Evolutionary conservation across 805 yeast species (phyloP).

Genomic region (Kazachstania taianensis): DNA sequence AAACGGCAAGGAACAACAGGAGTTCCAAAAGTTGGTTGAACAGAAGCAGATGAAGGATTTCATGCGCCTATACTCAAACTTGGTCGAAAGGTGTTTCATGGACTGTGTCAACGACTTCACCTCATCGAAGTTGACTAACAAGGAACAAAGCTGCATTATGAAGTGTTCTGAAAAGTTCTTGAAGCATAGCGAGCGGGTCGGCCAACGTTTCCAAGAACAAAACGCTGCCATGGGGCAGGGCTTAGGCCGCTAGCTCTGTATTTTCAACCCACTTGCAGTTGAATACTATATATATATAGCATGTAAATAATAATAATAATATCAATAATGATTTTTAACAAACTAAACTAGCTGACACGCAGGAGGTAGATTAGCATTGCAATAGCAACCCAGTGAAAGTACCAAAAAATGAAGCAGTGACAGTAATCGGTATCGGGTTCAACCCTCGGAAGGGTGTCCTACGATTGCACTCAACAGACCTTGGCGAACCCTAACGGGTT

Average conservation of each 20-base stretch:
- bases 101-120: conserved; percentile 99
- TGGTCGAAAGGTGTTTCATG: conserved; percentile 92
- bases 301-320: too few relatives aligned
- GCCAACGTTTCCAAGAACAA: conserved; percentile 97
- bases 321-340: background rate
- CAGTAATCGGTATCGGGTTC: conserved; percentile 33
- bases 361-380: too few relatives aligned
- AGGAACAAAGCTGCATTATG: conserved; percentile 77
- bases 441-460: conserved; percentile 16
- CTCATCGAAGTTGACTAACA: conserved; percentile 71
- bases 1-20: conserved; percentile 92
- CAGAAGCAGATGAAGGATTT: conserved; percentile 98
- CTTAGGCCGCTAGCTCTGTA: conserved; percentile 32
- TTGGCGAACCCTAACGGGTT: conserved; percentile 4
- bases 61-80: conserved; percentile 90
- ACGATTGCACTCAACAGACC: conserved; percentile 33
- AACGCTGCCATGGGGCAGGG: conserved; percentile 73
- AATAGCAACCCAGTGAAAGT: too few relatives aligned
- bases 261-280: background rate
- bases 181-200: conserved; percentile 96
- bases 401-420: conserved; percentile 13
- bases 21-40: conserved; percentile 89
- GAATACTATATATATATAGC: background rate
- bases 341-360: too few relatives aligned
- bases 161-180: conserved; percentile 95